Evolutionary conservation across 345 rosid genomes (phyloP), one percentile per base, ranked within the genome.

Genomic region (Pugionium cornutum): DNA sequence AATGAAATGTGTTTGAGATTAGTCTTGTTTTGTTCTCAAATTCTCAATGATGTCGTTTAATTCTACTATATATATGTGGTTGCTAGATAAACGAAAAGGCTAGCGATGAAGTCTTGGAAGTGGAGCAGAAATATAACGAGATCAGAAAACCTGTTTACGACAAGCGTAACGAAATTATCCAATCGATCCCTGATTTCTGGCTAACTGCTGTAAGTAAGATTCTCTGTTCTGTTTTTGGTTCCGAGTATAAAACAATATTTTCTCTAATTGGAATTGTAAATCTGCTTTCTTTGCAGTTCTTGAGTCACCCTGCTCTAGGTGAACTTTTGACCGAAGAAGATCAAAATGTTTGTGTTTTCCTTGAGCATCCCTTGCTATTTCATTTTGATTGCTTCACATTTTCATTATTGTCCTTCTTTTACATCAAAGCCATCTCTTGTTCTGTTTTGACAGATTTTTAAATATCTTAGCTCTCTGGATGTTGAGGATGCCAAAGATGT

Each of bases 401-500:
- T 2, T 31, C 32, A 31, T 31, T 31, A 18, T 18, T 40, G 44
- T 40, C n/a, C 44, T 2, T 40, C 40, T 5, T 7, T 40, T 40
- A 37, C 7, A 37, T 37, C 8, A 37, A 8, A 9, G 2, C 10
- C 18, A n/a, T 2, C 42, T 26, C 50, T 28, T 31, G 30, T 60
- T 37, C 44, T 68, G 45, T 3, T 50, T 66, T 60, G 3, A 51
- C 78, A 92, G 97, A 85, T 89, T 54, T 88, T 92, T 57, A 89
- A 84, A 77, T 70, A 82, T 53, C 66, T 92, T 8, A 82, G 53
- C 59, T 85, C 95, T 53, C 67, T 92, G 39, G 95, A 92, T 51
- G 98, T 92, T 37, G 98, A 85, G 77, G 96, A 89, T 63, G 87
- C 76, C 29, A 88, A 92, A 81, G 98, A 88, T 58, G 85, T 92